A percentile compares a stretch with the other conserved stretches of the same genome.
These are phyloP conservation scores for Dissophora ornata DNA, from an alignment of 192 early-diverging fungal species.

Conservation along the genomic window DNA sequence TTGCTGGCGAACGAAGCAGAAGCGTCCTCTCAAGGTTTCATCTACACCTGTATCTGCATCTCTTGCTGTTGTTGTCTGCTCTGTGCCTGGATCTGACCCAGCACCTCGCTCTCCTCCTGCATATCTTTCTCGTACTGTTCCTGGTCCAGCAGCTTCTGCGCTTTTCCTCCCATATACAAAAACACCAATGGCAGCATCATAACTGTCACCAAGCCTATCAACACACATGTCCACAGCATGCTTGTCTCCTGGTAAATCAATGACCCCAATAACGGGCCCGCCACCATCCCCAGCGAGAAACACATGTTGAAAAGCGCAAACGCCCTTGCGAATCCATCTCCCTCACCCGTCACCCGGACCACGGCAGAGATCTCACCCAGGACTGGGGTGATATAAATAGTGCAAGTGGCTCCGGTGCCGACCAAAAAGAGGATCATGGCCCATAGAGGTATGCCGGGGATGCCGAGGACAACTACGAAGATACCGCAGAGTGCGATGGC, in stretches of 20 bases:
- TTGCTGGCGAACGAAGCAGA: no score
- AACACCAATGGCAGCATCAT: slow-evolving; percentile 29
- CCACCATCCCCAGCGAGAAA: slow-evolving; percentile 40
- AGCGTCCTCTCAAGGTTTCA: no score
- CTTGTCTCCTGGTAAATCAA: slow-evolving; percentile 34
- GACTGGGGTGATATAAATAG: slow-evolving; percentile 55
- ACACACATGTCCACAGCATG: slow-evolving; percentile 37
- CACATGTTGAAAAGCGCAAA: slow-evolving; percentile 60
- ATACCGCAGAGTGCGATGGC: slow-evolving; percentile 24
- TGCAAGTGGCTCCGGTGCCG: slow-evolving; percentile 44
- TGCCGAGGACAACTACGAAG: slow-evolving; percentile 23
- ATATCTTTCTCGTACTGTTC: slow-evolving; percentile 33
- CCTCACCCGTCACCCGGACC: slow-evolving; percentile 41
- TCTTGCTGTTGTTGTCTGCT: slow-evolving; percentile 1
- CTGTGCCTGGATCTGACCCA: slow-evolving; percentile 16
- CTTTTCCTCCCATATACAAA: slow-evolving; percentile 33
- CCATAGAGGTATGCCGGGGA: slow-evolving; percentile 34
- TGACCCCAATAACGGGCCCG: slow-evolving; percentile 26
- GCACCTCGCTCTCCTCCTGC: slow-evolving; percentile 11
- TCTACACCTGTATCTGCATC: background rate
- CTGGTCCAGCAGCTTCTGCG: slow-evolving; percentile 28
- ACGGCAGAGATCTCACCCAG: slow-evolving; percentile 57
- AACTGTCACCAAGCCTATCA: slow-evolving; percentile 20
- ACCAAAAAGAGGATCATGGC: slow-evolving; percentile 52
- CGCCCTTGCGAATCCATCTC: slow-evolving; percentile 56